Conservation (phyloP, 331 rosid species). For the Telfairia occidentalis region DNA sequence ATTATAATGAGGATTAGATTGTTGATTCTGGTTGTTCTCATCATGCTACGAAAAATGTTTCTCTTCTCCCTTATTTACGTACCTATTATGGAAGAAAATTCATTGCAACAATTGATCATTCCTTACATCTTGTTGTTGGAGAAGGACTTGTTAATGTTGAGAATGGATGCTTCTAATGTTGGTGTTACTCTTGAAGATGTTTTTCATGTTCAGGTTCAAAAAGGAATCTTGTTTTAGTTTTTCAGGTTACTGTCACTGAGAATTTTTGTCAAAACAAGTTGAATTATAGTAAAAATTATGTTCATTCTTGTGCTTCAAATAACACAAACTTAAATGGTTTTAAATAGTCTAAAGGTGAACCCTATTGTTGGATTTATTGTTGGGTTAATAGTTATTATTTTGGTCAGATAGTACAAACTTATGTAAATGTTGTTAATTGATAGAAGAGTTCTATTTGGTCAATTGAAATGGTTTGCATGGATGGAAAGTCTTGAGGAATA, state of each 20-base stretch:
- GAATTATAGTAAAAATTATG: not conserved
- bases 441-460: no score
- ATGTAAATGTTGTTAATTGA: no score
- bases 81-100: not conserved
- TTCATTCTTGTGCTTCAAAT: not conserved
- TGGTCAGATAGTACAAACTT: no score
- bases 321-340: not conserved
- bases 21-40: not conserved
- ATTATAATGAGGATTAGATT: no score
- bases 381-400: no score
- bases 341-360: no score
- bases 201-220: not conserved
- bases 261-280: slow-evolving; percentile 1
- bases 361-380: no score
- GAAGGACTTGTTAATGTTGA: not conserved
- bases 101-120: not conserved
- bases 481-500: no score
- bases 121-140: not conserved
- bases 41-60: not conserved
- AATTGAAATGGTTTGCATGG: no score
- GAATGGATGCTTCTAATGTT: not conserved
- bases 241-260: not conserved
- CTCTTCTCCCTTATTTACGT: not conserved
- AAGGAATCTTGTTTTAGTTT: not conserved
- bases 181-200: not conserved